Conservation (phyloP, 495 filamentous ascomycete species). For the Glutinoglossum americanum region DNA sequence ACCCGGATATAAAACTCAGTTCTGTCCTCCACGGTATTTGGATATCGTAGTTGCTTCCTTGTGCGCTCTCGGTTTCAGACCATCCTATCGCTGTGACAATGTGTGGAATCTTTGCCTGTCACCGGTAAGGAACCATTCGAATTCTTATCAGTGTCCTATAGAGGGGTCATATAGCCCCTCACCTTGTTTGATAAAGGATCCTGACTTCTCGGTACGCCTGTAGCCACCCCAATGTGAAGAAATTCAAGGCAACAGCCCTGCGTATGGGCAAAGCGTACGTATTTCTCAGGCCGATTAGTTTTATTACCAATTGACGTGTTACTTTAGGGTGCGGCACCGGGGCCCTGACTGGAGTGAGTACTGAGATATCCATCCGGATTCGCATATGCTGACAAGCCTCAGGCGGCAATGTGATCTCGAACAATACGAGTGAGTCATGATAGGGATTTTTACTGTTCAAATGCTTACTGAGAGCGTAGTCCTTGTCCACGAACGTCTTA, state of each 20-base stretch:
- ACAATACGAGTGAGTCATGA: constrained; percentile 58
- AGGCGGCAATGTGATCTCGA: constrained; percentile 77
- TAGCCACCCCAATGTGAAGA: constrained; percentile 84
- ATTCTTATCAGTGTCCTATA: background rate
- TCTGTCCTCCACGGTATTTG: background rate
- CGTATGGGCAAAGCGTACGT: constrained; percentile 88
- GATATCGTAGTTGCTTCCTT: background rate
- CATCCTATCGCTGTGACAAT: background rate
- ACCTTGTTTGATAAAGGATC: constrained; percentile 6
- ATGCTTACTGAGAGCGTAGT: constrained; percentile 29
- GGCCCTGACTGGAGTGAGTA: constrained; percentile 95
- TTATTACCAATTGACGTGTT: background rate
- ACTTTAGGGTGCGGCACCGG: constrained; percentile 65
- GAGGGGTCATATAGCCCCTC: background rate
- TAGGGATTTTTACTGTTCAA: background rate
- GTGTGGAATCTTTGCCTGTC: constrained; percentile 80
- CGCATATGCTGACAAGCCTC: constrained; percentile 11
- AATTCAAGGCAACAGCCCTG: constrained; percentile 92
- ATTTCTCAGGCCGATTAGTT: constrained; percentile 2
- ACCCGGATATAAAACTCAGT: background rate
- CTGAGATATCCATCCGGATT: constrained; percentile 3
- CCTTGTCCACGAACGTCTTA: constrained; percentile 88
- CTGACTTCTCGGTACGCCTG: constrained; percentile 13
- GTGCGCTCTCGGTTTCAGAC: background rate
- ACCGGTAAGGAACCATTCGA: constrained; percentile 37